Conservation (phyloP, 306 rosid genomes). For the Purshia tridentata region DNA sequence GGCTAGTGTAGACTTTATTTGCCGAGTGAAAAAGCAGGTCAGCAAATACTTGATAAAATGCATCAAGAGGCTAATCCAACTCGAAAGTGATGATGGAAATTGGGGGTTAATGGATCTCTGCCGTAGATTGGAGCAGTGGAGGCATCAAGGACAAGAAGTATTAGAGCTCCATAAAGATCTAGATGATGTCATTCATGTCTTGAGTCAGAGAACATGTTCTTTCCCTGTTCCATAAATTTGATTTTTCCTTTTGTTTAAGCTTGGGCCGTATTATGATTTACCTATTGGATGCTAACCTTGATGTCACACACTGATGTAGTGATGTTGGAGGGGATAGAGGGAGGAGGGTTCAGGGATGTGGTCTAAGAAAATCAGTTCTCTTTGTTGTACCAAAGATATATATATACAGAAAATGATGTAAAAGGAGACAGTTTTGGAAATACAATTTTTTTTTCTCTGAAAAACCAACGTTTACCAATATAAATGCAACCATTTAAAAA, state of each 20-base stretch:
- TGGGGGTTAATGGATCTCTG: constrained; percentile 27
- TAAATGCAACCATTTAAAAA: background rate
- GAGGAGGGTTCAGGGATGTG: too few relatives aligned
- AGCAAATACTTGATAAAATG: constrained; percentile 35
- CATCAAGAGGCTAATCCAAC: constrained; percentile 33
- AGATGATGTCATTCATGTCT: constrained; percentile 23
- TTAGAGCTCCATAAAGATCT: constrained; percentile 25
- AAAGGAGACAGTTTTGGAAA: background rate
- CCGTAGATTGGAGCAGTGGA: constrained; percentile 35
- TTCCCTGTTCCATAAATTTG: background rate
- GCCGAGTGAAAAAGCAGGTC: constrained; percentile 14
- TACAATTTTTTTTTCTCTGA: background rate
- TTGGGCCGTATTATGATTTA: too few relatives aligned
- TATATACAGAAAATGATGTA: background rate
- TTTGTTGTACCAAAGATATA: background rate
- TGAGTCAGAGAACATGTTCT: constrained; percentile 17
- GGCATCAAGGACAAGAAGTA: constrained; percentile 34
- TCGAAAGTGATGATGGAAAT: constrained; percentile 23
- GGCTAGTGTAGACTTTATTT: constrained; percentile 24
- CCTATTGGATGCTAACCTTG: too few relatives aligned
- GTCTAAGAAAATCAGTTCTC: too few relatives aligned
- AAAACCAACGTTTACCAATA: background rate
- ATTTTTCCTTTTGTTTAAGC: too few relatives aligned
- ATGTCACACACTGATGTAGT: too few relatives aligned
- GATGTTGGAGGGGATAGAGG: too few relatives aligned